These are phyloP conservation scores for Huntiella omanensis DNA, from an alignment of 2,329 filamentous ascomycete genomes.

Conservation along the genomic window DNA sequence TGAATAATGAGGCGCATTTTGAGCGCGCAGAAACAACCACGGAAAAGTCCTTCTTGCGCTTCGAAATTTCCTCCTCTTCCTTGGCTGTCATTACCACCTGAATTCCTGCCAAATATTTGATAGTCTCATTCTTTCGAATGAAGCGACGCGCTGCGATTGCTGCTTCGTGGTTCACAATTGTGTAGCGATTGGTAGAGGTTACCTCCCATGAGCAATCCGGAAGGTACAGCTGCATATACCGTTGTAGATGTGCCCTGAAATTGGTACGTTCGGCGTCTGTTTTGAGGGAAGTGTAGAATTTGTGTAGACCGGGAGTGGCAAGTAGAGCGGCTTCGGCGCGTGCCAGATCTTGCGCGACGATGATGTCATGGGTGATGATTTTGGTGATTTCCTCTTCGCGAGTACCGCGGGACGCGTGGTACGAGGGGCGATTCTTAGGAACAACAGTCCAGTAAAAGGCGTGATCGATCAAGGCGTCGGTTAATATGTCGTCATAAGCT, in stretches of 20 bases:
- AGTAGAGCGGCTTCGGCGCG: constrained; percentile 57
- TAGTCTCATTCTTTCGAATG: constrained; percentile 64
- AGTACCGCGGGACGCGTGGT: constrained; percentile 66
- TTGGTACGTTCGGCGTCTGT: constrained; percentile 69
- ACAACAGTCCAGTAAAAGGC: constrained; percentile 93
- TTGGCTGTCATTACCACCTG: constrained; percentile 84
- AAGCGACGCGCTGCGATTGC: constrained; percentile 62
- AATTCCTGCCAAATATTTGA: constrained; percentile 82
- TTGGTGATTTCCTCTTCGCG: constrained; percentile 42
- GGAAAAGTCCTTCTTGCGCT: constrained; percentile 82
- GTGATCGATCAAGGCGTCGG: constrained; percentile 92
- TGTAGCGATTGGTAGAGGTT: constrained; percentile 79
- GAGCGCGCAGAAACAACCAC: constrained; percentile 87
- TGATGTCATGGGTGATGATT: constrained; percentile 45
- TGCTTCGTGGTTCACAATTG: constrained; percentile 76
- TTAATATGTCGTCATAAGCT: constrained; percentile 87
- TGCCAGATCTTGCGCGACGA: constrained; percentile 53
- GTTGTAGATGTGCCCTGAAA: constrained; percentile 67
- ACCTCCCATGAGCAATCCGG: constrained; percentile 93
- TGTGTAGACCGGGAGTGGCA: constrained; percentile 51
- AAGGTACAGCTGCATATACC: constrained; percentile 83
- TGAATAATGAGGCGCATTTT: constrained; percentile 78
- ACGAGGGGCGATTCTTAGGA: constrained; percentile 79
- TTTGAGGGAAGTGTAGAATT: constrained; percentile 48
- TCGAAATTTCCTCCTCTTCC: constrained; percentile 66